Evolutionary conservation across 768 basidiomycete genomes (phyloP), one percentile per base, ranked within the genome.

Genomic region (Chalciporus chontae): DNA sequence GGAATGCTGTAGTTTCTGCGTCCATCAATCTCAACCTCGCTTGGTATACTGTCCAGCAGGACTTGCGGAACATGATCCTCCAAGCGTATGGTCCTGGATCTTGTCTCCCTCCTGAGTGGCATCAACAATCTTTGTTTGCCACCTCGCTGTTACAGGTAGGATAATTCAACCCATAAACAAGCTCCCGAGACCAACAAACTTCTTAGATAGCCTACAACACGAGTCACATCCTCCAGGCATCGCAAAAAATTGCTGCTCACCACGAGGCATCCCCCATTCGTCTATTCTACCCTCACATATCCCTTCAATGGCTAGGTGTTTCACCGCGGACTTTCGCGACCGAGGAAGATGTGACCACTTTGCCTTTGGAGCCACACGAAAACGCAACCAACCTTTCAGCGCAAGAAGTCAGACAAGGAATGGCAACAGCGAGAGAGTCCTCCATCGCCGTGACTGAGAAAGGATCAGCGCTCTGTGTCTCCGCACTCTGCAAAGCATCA

Each of bases 181-280:
- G 13, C 10, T 11, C 10, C 29, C 29, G 29, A 13, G 65, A 64
- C 21, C 67, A 73, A 37, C 56, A 70, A 26, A 5, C 15, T 15
- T 32, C 8, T 11, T 45, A 78, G 76, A 76, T 76, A 72, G 73
- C 73, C 1, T 68, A 73, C 17, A 73, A 76, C 40, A 60, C 71
- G 46, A 63, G 59, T 19, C 54, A 55, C 14, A 73, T 72, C 18
- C 52, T 77, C 26, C 57, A 64, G 18, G 61, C 74, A 8, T 64
- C 68, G 2, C 51, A 63, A 50, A 63, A 61, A 6, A 63, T 72
- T 40, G 55, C 66, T 1, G 53, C 48, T 13, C 55, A 55, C 8
- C 68, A 74, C 54, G 65, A 70, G 26, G 50, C 59, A 19, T 69
- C 70, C 2, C 47, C 45, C 8, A 55, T 66, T 11, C 69, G 72